Evolutionary conservation across 1,284 basidiomycete species (phyloP), one percentile per base, ranked within the genome.

Genomic region (Malassezia japonica): DNA sequence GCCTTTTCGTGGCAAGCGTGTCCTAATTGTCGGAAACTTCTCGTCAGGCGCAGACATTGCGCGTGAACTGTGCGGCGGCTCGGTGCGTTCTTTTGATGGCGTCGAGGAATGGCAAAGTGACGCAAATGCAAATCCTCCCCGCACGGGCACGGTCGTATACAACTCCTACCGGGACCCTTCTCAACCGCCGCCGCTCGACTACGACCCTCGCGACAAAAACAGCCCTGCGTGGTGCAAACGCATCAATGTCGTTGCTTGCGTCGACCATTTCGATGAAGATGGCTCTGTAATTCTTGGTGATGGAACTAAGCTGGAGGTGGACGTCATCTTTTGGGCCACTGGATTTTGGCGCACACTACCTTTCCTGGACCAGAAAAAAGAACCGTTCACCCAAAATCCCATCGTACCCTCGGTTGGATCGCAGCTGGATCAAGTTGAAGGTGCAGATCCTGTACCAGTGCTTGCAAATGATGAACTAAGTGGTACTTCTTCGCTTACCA

Each of bases 11-110:
- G 33, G 41, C 8, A 56, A 75, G 61, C 75, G 62, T 1, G 74
- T 79, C 5, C 66, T 80, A n/a, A 76, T 80, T 0, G 75, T 79
- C 7, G 79, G 79, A 6, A 77, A 76, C 24, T 74, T 72, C n/a
- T 75, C 75, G 4, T 77, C 76, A 0, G 79, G 78, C 0, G 76
- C 75, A 15, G 79, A 79, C 54, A 74, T 79, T 25, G 74, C 76
- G 1, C 68, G 78, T n/a, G 76, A 78, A 46, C 60, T 79, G 0
- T 41, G 40, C 9, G 69, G 69, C 9, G 62, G 64, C 21, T 23
- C 63, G 5, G 34, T 62, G 1, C 57, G 69, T 0, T 46, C 43
- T 0, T 31, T 49, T 25, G 6, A 43, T 3, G 52, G 53, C 2
- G 39, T 55, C 0, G 21, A 45, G 1, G 46, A 28, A 2, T 70